Evolutionary conservation across 2,329 filamentous ascomycete genomes (phyloP), one percentile per base, ranked within the genome.

Genomic region (Colletotrichum sp.): DNA sequence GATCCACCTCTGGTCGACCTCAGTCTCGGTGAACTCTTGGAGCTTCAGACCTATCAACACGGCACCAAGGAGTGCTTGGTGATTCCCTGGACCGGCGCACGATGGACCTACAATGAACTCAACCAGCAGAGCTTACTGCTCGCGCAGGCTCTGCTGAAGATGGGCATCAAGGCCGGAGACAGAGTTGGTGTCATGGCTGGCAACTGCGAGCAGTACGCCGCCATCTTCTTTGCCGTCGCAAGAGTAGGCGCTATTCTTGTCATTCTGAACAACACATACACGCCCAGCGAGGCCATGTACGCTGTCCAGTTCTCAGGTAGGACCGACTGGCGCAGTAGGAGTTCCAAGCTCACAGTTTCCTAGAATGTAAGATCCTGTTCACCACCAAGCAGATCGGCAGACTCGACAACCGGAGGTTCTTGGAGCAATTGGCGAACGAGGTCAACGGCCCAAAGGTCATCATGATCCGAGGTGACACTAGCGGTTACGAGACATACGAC

Each of bases 191-290:
- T 96, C 78, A 95, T 95, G 92, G 93, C 94, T 84, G 80, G 96
- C 87, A 86, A 98, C 90, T 87, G 96, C 88, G 86, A 98, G 90
- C 89, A 98, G 91, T 96, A 96, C 92, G 85, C 94, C 34, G 89
- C 93, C 4, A 89, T 95, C 18, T 95, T 95, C 87, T 95, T 95
- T 79, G 93, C 93, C 5, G 93, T 92, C 13, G 92, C 92, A 55
- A 89, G 91, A 63, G 89, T 94, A 21, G 93, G 93, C 12, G 92
- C 90, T 63, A 92, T 94, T 62, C 87, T 96, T 69, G 94, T 96
- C 32, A 95, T 96, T 60, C 86, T 96, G 78, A 96, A 96, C 86
- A 96, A 95, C 85, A 96, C 94, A 0, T 96, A 96, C 82, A 96
- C 94, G 2, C 89, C 92, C 3, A 91, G 90, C 2, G 94, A 96